Conservation (phyloP, 441 rosid genomes). For the Mallotus repandus region DNA sequence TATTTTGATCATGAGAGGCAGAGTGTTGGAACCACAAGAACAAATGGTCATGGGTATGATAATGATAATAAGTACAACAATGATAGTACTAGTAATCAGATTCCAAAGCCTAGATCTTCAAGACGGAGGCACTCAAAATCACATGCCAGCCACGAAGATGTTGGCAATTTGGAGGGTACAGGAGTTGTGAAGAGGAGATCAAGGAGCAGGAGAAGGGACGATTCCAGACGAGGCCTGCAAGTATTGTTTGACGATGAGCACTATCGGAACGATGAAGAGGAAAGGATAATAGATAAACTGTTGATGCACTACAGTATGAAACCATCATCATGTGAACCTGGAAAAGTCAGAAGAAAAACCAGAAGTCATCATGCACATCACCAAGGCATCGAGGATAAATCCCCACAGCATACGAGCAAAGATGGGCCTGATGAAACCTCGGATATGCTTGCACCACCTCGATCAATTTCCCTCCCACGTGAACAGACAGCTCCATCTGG, state of each 20-base stretch:
- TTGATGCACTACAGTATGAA: constrained; percentile 82
- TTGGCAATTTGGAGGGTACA: constrained; percentile 31
- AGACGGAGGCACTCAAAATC: constrained; percentile 55
- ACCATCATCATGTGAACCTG: constrained; percentile 54
- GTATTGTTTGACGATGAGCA: constrained; percentile 59
- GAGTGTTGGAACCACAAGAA: constrained; percentile 26
- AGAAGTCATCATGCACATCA: constrained; percentile 46
- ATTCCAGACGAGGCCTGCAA: constrained; percentile 59
- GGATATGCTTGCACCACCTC: constrained; percentile 41
- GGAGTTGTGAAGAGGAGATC: constrained; percentile 41
- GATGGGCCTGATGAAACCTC: constrained; percentile 33
- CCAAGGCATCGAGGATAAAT: constrained; percentile 25
- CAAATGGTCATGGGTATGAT: constrained; percentile 24
- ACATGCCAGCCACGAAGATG: constrained; percentile 35
- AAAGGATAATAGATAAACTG: constrained; percentile 77
- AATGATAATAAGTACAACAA: constrained; percentile 27
- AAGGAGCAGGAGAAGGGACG: constrained; percentile 68
- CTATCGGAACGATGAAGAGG: constrained; percentile 58
- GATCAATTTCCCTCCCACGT: constrained; percentile 74
- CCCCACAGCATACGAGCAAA: constrained; percentile 23
- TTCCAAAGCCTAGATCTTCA: constrained; percentile 54
- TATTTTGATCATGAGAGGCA: constrained; percentile 34
- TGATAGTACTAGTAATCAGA: constrained; percentile 30
- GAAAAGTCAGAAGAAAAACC: constrained; percentile 40
- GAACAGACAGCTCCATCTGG: constrained; percentile 47